phyloP scores from a whole-genome alignment of 2,329 filamentous ascomycete genomes.

The Hansfordia pulvinata region DNA sequence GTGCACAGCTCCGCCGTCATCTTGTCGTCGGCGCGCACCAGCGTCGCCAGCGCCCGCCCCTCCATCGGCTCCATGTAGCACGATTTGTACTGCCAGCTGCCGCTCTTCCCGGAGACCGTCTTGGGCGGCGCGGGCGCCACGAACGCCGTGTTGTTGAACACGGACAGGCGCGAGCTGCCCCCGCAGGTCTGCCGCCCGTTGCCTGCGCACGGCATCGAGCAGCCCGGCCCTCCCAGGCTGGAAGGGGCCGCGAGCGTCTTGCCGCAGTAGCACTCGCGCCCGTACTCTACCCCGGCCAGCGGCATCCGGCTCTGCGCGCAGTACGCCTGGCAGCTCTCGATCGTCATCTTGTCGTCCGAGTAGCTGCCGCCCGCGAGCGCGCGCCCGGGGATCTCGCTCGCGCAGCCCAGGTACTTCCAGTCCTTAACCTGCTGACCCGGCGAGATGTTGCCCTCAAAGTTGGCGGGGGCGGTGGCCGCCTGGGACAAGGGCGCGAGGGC shows the following conservation, averaged over 20 bases:
- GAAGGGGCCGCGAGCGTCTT: constrained; percentile 6
- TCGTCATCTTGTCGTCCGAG: constrained; percentile 21
- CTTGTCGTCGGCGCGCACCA: constrained; percentile 23
- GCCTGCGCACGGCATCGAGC: constrained; percentile 16
- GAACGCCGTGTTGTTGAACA: constrained; percentile 9
- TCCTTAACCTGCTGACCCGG: too few relatives aligned
- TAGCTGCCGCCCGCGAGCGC: constrained; percentile 20
- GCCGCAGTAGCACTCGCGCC: constrained; percentile 23
- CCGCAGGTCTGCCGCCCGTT: constrained; percentile 13
- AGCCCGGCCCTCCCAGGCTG: constrained; percentile 8
- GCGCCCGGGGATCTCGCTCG: constrained; percentile 21
- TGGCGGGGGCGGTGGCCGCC: too few relatives aligned
- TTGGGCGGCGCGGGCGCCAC: constrained; percentile 3
- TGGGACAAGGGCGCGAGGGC: too few relatives aligned
- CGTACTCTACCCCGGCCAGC: too few relatives aligned
- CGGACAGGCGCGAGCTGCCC: constrained; percentile 9
- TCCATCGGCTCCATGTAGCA: constrained; percentile 21
- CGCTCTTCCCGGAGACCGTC: neutral
- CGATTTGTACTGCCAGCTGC: constrained; percentile 16
- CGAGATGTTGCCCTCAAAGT: too few relatives aligned
- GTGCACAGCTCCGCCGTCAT: constrained; percentile 27
- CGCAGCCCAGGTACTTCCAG: constrained; percentile 26
- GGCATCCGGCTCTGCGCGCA: too few relatives aligned
- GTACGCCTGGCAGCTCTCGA: constrained; percentile 21
- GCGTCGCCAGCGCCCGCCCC: constrained; percentile 18